phyloP scores from a whole-genome alignment of 129 eudicot genomes.

The Helianthus annuus region DNA sequence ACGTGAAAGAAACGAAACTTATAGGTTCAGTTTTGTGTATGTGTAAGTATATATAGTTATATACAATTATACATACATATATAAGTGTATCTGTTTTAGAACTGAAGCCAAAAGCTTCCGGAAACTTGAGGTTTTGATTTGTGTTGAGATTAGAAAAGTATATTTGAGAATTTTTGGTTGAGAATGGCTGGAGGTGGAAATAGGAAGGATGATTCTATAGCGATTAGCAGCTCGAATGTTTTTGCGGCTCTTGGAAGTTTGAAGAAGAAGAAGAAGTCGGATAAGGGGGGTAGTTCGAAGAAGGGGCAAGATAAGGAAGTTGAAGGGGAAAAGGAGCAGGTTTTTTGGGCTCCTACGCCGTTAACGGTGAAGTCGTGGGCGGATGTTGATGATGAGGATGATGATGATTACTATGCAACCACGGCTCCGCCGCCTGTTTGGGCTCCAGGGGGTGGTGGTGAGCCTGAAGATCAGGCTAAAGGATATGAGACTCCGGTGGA shows the following conservation, averaged over 20 bases:
- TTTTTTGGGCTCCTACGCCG: conserved; percentile 81
- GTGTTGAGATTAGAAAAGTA: conserved; percentile 4
- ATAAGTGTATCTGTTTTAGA: conserved; percentile 19
- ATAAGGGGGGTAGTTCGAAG: conserved; percentile 49
- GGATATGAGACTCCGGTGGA: conserved; percentile 46
- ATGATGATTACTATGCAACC: conserved; percentile 84
- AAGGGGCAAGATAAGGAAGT: conserved; percentile 41
- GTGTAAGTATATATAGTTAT: conserved; percentile 22
- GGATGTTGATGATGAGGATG: conserved; percentile 94
- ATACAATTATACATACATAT: conserved; percentile 10
- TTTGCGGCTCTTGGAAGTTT: conserved; percentile 84
- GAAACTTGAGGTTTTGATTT: conserved; percentile 14
- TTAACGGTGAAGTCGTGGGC: conserved; percentile 82
- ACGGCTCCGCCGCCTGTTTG: conserved; percentile 72
- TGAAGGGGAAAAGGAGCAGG: conserved; percentile 55
- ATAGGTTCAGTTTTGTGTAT: conserved; percentile 35
- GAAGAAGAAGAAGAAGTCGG: conserved; percentile 91
- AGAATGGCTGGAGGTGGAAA: conserved; percentile 90
- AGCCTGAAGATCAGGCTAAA: conserved; percentile 45
- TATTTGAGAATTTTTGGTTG: conserved; percentile 24
- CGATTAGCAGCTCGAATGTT: conserved; percentile 70
- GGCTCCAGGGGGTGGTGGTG: conserved; percentile 48
- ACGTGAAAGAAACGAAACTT: background rate
- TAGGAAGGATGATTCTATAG: conserved; percentile 68
- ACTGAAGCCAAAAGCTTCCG: conserved; percentile 24